Conservation (phyloP, 306 rosid genomes). For the Prunus kanzakura region DNA sequence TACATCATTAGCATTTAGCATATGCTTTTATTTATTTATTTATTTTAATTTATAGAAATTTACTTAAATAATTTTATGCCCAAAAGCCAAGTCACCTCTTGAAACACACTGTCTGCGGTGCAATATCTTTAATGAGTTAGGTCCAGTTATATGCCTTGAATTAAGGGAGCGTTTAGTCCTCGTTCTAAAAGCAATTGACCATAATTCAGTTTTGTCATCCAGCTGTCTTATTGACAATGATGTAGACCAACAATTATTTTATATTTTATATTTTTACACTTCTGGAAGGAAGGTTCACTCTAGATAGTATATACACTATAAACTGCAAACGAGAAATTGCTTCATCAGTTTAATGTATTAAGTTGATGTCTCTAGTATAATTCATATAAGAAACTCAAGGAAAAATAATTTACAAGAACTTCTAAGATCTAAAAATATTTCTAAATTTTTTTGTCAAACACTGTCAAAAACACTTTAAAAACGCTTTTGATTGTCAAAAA, state of each 20-base stretch:
- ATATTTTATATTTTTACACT: no score
- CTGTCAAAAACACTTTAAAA: fast-evolving
- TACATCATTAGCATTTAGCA: background rate
- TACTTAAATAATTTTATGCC: background rate
- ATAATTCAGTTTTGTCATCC: background rate
- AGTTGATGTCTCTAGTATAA: no score
- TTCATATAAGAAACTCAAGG: no score
- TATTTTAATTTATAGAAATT: no score
- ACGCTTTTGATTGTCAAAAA: fast-evolving
- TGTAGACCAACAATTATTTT: no score
- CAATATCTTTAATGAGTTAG: background rate
- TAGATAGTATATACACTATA: no score
- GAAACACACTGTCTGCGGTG: background rate
- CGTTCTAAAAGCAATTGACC: background rate
- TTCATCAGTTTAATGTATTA: no score
- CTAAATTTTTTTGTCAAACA: fast-evolving
- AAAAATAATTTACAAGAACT: no score
- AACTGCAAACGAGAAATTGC: no score
- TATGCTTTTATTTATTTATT: background rate
- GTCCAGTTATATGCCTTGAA: background rate
- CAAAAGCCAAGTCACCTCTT: background rate
- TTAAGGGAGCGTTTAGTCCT: background rate
- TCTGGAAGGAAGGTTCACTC: no score
- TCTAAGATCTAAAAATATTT: fast-evolving
- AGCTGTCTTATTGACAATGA: background rate